Conservation (phyloP, 805 yeast species). For the Schwanniomyces vanrijiae region DNA sequence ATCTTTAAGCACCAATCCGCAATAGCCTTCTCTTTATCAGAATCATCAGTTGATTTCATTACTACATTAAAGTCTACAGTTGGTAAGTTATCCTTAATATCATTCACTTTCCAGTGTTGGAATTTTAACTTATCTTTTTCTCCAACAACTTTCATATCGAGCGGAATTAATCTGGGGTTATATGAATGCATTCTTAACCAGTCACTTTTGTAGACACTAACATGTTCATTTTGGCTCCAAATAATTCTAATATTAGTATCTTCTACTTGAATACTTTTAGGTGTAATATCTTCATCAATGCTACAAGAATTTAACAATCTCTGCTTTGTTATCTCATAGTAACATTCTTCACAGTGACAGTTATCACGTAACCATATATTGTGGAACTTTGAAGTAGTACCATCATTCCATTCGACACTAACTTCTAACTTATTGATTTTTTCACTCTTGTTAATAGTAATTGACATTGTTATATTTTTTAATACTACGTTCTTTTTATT, state of each 20-base stretch:
- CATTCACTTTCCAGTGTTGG: conserved; percentile 46
- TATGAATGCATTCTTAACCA: conserved; percentile 55
- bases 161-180: conserved; percentile 46
- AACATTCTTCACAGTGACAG: conserved; percentile 59
- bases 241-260: conserved; percentile 15
- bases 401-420: conserved; percentile 6
- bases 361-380: conserved; percentile 65
- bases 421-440: background rate
- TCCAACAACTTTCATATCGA: conserved; percentile 24
- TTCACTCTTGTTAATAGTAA: background rate
- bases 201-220: conserved; percentile 30
- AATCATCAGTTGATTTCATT: conserved; percentile 31
- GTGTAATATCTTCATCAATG: conserved; percentile 31
- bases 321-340: conserved; percentile 57
- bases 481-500: background rate
- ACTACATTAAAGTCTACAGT: conserved; percentile 48
- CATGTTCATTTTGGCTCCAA: conserved; percentile 46
- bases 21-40: conserved; percentile 42
- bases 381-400: conserved; percentile 27
- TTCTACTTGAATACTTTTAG: conserved; percentile 9
- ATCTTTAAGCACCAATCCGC: conserved; percentile 56
- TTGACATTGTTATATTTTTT: background rate
- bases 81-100: conserved; percentile 43
- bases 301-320: conserved; percentile 55
- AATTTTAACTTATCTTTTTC: conserved; percentile 28